Percentiles rank a stretch among this genome's conserved stretches.
These are phyloP conservation scores for Elaeis oleifera DNA, from an alignment of 202 grass and related monocot genomes.

Conservation along the genomic window DNA sequence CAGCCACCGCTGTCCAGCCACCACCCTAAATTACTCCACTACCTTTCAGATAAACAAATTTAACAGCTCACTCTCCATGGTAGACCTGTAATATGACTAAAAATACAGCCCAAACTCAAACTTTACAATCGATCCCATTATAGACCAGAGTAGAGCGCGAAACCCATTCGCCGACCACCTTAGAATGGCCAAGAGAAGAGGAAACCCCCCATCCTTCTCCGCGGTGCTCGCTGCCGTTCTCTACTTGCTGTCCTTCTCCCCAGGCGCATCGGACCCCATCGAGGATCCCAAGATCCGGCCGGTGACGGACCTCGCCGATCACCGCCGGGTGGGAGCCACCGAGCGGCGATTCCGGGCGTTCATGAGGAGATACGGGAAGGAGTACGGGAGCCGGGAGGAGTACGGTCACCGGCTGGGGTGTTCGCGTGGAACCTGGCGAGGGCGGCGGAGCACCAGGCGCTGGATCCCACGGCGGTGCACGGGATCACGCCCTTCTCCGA, in stretches of 20 bases:
- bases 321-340: conserved; percentile 9
- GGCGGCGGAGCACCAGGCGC: conserved; percentile 60
- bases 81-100: too few species aligned
- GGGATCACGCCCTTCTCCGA: conserved; percentile 82
- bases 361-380: conserved; percentile 28
- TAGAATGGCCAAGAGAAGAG: too few species aligned
- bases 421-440: conserved; percentile 70
- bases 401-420: conserved; percentile 49
- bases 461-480: conserved; percentile 66
- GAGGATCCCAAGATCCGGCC: conserved; percentile 21
- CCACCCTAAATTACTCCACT: too few species aligned
- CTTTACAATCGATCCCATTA: too few species aligned
- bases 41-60: too few species aligned
- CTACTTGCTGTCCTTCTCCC: conserved; percentile 17
- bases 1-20: too few species aligned
- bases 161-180: too few species aligned
- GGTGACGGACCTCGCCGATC: conserved; percentile 24
- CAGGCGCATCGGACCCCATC: not conserved
- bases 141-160: too few species aligned
- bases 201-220: too few species aligned
- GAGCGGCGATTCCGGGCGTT: conserved; percentile 42
- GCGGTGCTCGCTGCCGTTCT: not conserved
- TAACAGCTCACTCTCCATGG: too few species aligned
- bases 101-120: too few species aligned
- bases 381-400: conserved; percentile 52